Evolutionary conservation across 2,329 filamentous ascomycete species (phyloP).

Genomic region (Grosmannia serpens): DNA sequence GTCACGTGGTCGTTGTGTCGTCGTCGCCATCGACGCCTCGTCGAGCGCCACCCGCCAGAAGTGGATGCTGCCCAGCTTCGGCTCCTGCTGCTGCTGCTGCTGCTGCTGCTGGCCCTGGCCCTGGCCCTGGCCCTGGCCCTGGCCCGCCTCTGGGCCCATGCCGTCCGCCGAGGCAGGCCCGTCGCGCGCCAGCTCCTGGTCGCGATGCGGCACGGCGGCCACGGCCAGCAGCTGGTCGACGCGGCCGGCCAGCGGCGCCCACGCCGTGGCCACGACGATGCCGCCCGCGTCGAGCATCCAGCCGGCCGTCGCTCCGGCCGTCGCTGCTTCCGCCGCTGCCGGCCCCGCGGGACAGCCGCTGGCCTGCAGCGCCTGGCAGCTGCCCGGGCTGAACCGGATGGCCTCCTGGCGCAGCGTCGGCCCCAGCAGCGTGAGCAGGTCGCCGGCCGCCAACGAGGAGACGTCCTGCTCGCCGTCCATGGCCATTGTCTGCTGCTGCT

Average conservation of each 20-base stretch:
- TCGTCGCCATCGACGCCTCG: slow-evolving; percentile 4
- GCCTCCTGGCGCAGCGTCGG: slow-evolving; percentile 16
- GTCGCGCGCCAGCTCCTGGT: slow-evolving; percentile 27
- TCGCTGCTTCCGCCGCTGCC: neutral
- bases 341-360: slow-evolving; percentile 8
- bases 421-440: slow-evolving; percentile 17
- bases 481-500: slow-evolving; percentile 13
- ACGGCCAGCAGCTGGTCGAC: slow-evolving; percentile 38
- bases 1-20: slow-evolving; percentile 10
- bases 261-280: slow-evolving; percentile 39
- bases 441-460: slow-evolving; percentile 8
- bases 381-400: slow-evolving; percentile 11
- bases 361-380: slow-evolving; percentile 8
- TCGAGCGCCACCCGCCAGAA: slow-evolving; percentile 37
- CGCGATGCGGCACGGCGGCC: slow-evolving; percentile 36
- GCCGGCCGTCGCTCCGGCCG: slow-evolving; percentile 16
- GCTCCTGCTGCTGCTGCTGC: slow-evolving; percentile 9
- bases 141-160: slow-evolving; percentile 10
- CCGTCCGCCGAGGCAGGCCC: slow-evolving; percentile 8
- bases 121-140: too few species aligned
- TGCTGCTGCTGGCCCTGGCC: slow-evolving; percentile 7
- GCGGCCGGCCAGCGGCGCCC: slow-evolving; percentile 30
- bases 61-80: slow-evolving; percentile 33
- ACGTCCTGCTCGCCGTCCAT: slow-evolving; percentile 11
- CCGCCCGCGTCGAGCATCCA: slow-evolving; percentile 46